Conservation (phyloP, 2,329 filamentous ascomycete genomes). For the Tolypocladium inflatum region DNA sequence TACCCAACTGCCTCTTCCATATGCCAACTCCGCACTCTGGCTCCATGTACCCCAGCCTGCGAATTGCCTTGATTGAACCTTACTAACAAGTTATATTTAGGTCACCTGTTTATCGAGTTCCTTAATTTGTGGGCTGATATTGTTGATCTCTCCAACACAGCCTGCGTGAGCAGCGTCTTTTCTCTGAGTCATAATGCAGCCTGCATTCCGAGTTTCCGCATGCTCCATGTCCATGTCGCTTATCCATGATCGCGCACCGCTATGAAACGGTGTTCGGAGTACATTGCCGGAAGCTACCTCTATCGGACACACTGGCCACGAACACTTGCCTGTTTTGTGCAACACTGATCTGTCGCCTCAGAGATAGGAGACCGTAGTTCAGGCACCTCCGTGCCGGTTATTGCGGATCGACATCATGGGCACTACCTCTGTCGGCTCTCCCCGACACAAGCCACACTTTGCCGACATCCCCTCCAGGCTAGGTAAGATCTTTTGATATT, state of each 20-base stretch:
- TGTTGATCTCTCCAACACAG: neutral
- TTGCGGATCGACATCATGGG: neutral
- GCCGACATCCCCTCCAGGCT: neutral
- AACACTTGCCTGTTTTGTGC: neutral
- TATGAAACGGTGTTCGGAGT: neutral
- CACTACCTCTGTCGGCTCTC: neutral
- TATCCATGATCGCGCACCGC: neutral
- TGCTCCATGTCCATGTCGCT: neutral
- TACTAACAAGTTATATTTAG: neutral
- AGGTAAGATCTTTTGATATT: neutral
- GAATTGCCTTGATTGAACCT: neutral
- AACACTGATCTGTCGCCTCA: neutral
- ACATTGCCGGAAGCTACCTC: neutral
- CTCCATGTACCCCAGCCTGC: neutral
- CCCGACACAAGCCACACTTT: neutral
- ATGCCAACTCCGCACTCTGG: neutral
- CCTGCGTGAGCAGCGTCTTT: neutral
- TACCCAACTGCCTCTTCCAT: constrained; percentile 1
- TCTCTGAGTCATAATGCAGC: neutral
- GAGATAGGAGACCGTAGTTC: neutral
- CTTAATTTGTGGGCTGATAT: neutral
- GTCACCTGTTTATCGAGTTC: neutral
- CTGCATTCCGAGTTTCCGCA: neutral
- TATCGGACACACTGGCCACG: neutral
- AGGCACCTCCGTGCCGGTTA: neutral